Evolutionary conservation across 257 asterid species (phyloP), one percentile per base, ranked within the genome.

Genomic region (Gynochthodes officinalis): DNA sequence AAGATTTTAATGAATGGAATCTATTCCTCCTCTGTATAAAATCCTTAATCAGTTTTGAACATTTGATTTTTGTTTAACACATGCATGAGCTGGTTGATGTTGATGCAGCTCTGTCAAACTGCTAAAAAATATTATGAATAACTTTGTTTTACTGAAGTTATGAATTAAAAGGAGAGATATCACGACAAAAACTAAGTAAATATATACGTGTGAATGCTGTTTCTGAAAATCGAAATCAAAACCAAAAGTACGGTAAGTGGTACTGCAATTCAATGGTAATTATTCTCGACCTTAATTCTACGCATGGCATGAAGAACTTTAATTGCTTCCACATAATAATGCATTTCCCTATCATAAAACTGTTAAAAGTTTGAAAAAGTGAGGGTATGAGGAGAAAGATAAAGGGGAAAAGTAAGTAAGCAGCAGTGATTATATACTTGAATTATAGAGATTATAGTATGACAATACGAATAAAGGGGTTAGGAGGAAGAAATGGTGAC

Each of bases 391-490:
- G 54, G 40, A 40, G 33, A 72, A 49, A 23, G 42, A 33, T 73
- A 68, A 80, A 80, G 61, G 70, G 69, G 32, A 73, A 79, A 75
- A 25, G 53, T 18, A 43, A 50, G 69, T 39, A 65, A 2, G 46
- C 6, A 35, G 40, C 55, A 57, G 63, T 75, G 66, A 75, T 69
- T 63, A 53, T 70, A 18, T 62, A 64, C 59, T 69, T 44, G 42
- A 44, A 48, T 15, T 39, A 43, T 21, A 57, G 14, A 11, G 0
- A 48, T 48, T 43, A 43, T 48, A 48, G 53, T 48, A 40, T 70
- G 54, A 70, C 63, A 70, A 55, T 14, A 37, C 37, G 66, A 48
- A 50, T 48, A 74, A 78, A 74, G 69, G 70, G 42, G 7, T 35
- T 14, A 10, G 48, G n/a, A 63, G 42, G 30, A 67, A 72, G 60